Conservation (phyloP, 352 stramenopile genomes). For the Bremia lactucae region DNA sequence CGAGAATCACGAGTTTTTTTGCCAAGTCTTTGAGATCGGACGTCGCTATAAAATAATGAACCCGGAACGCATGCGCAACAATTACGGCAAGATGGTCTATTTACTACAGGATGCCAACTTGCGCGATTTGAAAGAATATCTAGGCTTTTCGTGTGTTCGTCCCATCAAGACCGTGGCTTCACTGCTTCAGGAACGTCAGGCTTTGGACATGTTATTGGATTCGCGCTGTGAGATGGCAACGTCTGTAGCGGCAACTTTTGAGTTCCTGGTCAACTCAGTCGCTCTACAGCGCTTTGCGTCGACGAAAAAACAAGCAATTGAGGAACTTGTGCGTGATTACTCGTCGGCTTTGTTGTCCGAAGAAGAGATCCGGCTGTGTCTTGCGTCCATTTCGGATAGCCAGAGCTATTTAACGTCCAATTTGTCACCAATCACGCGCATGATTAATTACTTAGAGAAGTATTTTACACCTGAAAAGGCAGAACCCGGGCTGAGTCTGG, state of each 20-base stretch:
- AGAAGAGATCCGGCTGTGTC: conserved; percentile 40
- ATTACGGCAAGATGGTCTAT: conserved; percentile 93
- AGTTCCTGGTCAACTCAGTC: conserved; percentile 7
- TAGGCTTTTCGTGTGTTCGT: conserved; percentile 70
- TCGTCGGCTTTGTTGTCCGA: conserved; percentile 29
- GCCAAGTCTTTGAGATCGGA: conserved; percentile 84
- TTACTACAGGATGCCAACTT: conserved; percentile 86
- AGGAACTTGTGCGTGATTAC: conserved; percentile 36
- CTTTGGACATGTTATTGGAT: conserved; percentile 67
- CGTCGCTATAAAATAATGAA: conserved; percentile 93
- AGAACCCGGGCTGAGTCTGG: conserved; percentile 33
- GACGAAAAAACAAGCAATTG: conserved; percentile 27
- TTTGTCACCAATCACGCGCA: conserved; percentile 42
- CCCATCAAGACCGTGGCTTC: conserved; percentile 62
- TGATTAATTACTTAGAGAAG: conserved; percentile 50
- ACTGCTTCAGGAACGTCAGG: conserved; percentile 59
- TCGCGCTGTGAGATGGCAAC: conserved; percentile 52
- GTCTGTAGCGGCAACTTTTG: conserved; percentile 18
- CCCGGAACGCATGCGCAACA: conserved; percentile 82
- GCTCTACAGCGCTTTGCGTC: conserved; percentile 14
- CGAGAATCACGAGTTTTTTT: conserved; percentile 76
- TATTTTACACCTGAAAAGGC: conserved; percentile 43
- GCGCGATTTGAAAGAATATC: conserved; percentile 49
- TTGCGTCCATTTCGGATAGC: conserved; percentile 44
- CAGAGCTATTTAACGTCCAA: conserved; percentile 55